phyloP scores from a whole-genome alignment of 1,284 basidiomycete genomes.

The Cryptococcus sp. region DNA sequence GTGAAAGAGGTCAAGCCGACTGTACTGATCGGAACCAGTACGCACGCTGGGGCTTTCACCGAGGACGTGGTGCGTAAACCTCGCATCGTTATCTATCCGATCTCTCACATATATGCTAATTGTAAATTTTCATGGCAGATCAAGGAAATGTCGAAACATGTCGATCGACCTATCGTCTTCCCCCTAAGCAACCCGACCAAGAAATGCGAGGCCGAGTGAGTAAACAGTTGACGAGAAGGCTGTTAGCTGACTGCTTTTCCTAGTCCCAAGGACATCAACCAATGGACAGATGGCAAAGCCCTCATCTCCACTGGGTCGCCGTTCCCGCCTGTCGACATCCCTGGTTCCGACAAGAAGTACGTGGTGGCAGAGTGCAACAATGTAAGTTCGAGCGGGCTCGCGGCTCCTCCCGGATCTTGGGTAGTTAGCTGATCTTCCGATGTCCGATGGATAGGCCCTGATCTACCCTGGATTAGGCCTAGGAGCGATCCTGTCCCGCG shows the following conservation, averaged over 20 bases:
- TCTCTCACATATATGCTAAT: background rate
- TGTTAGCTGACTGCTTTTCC: no score
- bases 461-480: slow-evolving; percentile 77
- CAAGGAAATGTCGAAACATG: slow-evolving; percentile 66
- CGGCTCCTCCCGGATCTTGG: no score
- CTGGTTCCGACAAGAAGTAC: slow-evolving; percentile 61
- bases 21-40: slow-evolving; percentile 78
- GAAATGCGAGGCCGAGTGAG: slow-evolving; percentile 65
- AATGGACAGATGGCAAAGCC: slow-evolving; percentile 75
- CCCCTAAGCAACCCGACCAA: slow-evolving; percentile 76
- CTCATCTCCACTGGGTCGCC: slow-evolving; percentile 79
- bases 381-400: slow-evolving; percentile 17
- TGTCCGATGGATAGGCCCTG: slow-evolving; percentile 60
- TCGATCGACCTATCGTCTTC: slow-evolving; percentile 75
- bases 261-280: slow-evolving; percentile 61
- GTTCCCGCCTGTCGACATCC: slow-evolving; percentile 71
- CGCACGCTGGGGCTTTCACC: slow-evolving; percentile 74
- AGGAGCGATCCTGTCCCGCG: slow-evolving; percentile 61
- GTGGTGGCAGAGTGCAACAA: slow-evolving; percentile 46
- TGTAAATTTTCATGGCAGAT: slow-evolving; percentile 37
- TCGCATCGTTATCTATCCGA: background rate
- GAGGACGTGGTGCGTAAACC: slow-evolving; percentile 60
- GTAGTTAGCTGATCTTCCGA: no score
- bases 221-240: no score
- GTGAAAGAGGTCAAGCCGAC: slow-evolving; percentile 69